Base-by-base conservation (phyloP, 2,329 filamentous ascomycete genomes). In the Ceratocystis colombiana region DNA sequence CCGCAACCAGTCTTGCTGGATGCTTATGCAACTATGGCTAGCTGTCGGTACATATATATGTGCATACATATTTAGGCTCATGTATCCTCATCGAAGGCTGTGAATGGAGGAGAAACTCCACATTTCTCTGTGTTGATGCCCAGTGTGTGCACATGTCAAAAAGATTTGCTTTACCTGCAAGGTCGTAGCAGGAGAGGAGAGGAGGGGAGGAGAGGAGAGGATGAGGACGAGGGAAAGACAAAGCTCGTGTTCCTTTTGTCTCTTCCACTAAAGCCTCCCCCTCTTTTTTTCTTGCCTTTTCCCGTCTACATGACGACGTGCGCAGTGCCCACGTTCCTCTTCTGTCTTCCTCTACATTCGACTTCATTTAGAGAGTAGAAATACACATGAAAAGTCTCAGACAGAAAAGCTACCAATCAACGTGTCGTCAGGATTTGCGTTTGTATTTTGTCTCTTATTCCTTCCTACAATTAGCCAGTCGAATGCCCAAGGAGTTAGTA, bases 51-150 rank as follows among this genome's bases (percentile, higher is more conserved):
- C 33, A 37, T 37, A 10, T 8, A 37, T 37, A 37, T 37, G 33
- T 37, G 33, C 33, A 37, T 37, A 12, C 33, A 37, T 3, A 12
- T 8, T 10, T 37, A 37, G 33, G 33, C 8, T 37, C 33, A 37
- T 37, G 33, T 10, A 37, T 37, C 33, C 33, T 1, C 33, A 37
- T 37, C 33, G 10, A 37, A 37, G 33, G 33, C 33, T 37, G 33
- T 12, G 20, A 25, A 25, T 53, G 48, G 48, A 53, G 48, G 48
- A 53, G 48, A 59, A 59, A 59, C 53, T 59, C 53, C 53, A 33
- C 53, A 59, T 33, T 59, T 59, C 25, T 33, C 53, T 59, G 53
- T 59, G 53, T 59, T 59, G 53, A 59, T 59, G 53, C 53, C 53
- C 53, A 59, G 53, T 33, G 33, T 59, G 53, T 59, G 25, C 53